Evolutionary conservation across 306 rosid genomes (phyloP).

Genomic region (peach (Prunus persica)): DNA sequence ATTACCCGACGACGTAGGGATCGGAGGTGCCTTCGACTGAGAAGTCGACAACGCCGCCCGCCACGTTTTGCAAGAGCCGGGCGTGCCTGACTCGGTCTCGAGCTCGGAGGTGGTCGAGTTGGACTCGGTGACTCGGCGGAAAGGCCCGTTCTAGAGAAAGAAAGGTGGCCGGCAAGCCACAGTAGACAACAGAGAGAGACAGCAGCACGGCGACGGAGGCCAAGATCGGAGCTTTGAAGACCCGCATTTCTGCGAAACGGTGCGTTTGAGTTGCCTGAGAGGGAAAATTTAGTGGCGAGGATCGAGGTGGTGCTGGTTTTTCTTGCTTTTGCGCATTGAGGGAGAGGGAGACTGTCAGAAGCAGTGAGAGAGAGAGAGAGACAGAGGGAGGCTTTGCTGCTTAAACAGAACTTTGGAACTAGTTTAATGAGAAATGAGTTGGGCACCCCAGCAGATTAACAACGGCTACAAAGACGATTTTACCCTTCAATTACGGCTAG

Average conservation of each 20-base stretch:
- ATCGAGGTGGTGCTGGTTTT: conserved; percentile 17
- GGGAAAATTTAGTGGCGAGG: conserved; percentile 22
- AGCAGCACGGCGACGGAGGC: conserved; percentile 18
- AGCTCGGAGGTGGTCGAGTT: conserved; percentile 54
- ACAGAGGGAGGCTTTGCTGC: not conserved
- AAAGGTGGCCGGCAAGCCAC: conserved; percentile 35
- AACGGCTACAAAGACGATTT: not conserved
- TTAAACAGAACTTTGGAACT: not conserved
- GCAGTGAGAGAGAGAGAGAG: conserved; percentile 2
- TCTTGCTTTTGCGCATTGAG: conserved; percentile 43
- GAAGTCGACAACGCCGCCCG: conserved; percentile 71
- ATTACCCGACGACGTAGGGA: conserved; percentile 70
- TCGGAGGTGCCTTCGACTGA: conserved; percentile 76
- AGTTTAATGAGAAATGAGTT: not conserved
- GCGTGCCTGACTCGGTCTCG: conserved; percentile 69
- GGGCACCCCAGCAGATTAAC: not conserved
- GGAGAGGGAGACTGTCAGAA: not conserved
- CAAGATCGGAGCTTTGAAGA: conserved; percentile 28
- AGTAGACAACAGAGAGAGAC: conserved; percentile 39
- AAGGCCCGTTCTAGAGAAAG: conserved; percentile 61
- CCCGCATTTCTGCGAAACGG: conserved; percentile 42
- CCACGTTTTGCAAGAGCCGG: conserved; percentile 56
- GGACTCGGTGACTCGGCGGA: conserved; percentile 46
- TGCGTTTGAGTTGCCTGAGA: conserved; percentile 7
- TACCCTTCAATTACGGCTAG: not conserved